These are phyloP conservation scores for Fusarium tanahbumbuense DNA, from an alignment of 2,329 filamentous ascomycete species.

Conservation along the genomic window DNA sequence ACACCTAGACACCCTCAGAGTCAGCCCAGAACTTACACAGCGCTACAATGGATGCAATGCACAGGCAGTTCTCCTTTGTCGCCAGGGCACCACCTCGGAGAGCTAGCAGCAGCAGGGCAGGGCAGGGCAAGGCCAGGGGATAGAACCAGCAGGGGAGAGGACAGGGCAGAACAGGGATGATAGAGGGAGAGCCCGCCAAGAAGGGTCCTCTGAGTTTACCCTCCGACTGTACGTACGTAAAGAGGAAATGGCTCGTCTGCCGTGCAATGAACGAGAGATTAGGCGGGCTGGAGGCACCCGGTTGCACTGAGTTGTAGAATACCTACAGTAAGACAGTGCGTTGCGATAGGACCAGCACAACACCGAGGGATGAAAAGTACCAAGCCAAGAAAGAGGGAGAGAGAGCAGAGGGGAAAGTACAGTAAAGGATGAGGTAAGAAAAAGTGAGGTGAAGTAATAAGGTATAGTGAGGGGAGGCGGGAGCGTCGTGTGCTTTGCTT, in stretches of 20 bases:
- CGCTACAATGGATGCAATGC: constrained; percentile 17
- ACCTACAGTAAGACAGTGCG: constrained; percentile 2
- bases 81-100: constrained; percentile 36
- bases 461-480: constrained; percentile 9
- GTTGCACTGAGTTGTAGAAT: neutral
- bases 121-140: constrained; percentile 39
- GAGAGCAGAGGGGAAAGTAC: constrained; percentile 12
- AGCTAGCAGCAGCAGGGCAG: constrained; percentile 17
- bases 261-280: constrained; percentile 4
- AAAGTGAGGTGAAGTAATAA: constrained; percentile 11
- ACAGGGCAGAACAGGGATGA: constrained; percentile 27
- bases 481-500: constrained; percentile 20
- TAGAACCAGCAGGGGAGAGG: constrained; percentile 14
- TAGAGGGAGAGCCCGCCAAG: constrained; percentile 37
- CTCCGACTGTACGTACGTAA: constrained; percentile 1
- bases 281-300: neutral
- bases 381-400: constrained; percentile 12
- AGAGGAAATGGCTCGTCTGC: constrained; percentile 11
- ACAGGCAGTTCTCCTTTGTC: constrained; percentile 42
- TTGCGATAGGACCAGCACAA: constrained; percentile 12
- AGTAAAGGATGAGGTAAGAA: constrained; percentile 27
- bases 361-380: constrained; percentile 1
- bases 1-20: constrained; percentile 10
- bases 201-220: constrained; percentile 24
- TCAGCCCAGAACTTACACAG: constrained; percentile 14